A percentile compares a stretch with the other conserved stretches of the same genome.
phyloP scores from a whole-genome alignment of 257 asterid species.

The Buddleja alternifolia region DNA sequence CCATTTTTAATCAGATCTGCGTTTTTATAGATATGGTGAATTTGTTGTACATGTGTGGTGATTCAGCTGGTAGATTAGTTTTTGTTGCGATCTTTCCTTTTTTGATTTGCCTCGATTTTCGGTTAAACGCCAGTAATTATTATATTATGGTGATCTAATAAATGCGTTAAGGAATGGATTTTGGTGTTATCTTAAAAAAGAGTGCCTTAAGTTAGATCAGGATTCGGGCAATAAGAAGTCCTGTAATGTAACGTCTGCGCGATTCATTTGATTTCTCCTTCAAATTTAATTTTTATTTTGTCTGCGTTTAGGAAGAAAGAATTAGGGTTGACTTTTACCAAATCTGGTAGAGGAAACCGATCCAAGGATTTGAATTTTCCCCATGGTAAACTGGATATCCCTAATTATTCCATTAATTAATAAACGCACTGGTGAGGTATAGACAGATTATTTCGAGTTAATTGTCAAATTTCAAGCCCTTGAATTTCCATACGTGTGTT shows the following conservation, averaged over 20 bases:
- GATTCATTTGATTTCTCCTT: neutral
- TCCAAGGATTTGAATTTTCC: slow-evolving; percentile 6
- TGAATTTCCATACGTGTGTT: neutral
- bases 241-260: neutral
- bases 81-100: slow-evolving; percentile 18
- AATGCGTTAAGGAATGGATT: slow-evolving; percentile 21
- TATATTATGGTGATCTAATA: slow-evolving; percentile 2
- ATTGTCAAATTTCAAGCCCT: neutral
- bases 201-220: slow-evolving; percentile 1
- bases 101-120: neutral
- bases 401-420: neutral
- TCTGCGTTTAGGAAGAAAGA: neutral
- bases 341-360: slow-evolving; percentile 5
- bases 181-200: slow-evolving; percentile 2
- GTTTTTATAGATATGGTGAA: slow-evolving; percentile 7
- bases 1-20: slow-evolving; percentile 34
- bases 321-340: slow-evolving; percentile 12
- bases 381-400: neutral
- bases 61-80: neutral
- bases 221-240: slow-evolving; percentile 16
- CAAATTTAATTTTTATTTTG: slow-evolving; percentile 7
- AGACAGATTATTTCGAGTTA: neutral
- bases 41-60: neutral
- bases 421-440: too few species aligned
- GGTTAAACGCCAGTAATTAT: neutral